Base-by-base conservation (phyloP, 305 asterid genomes). In the Fraxinus dipetala region DNA sequence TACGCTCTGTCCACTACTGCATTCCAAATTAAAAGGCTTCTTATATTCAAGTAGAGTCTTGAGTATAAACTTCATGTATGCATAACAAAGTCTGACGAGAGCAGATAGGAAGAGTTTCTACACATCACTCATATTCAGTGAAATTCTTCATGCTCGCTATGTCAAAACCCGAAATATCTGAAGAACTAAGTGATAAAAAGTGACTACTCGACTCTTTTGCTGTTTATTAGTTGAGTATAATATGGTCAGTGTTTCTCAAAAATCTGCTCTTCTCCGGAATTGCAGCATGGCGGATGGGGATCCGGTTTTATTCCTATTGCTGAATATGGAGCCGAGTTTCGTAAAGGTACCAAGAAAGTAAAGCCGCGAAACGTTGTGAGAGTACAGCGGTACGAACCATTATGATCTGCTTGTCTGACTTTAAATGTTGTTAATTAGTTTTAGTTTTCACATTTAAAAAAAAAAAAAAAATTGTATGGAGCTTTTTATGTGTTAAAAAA, bases 241-340 rank as follows among this genome's bases (percentile, higher is more conserved):
- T 54, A 54, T 54, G 77, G 14, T 14, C 24, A 70, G 61, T 72
- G 61, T 75, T 81, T 30, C 76, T 38, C 40, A 38, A 70, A 43
- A 63, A 73, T 75, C 59, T 18, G 51, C 69, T 24, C 31, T 36
- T 82, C 7, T 2, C 24, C 59, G 77, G 32, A 84, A 84, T 59
- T 86, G 91, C 91, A 93, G 98, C 95, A 88, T 65, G 91, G 95
- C 80, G 93, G 97, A 76, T 36, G 90, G 84, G 98, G 99, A 22
- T 84, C 85, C 28, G 97, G 97, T 80, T 93, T 92, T 89, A 90
- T 93, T 82, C 98, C 98, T 1, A 95, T 95, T 87, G 97, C 96
- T 84, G 97, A 95, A 86, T 95, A 95, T 74, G 99, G 98, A 78
- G 84, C 90, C 0, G 93, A 93, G 84, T 91, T 91, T 85, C 84